phyloP scores from a whole-genome alignment of 768 basidiomycete genomes.

The Panaeolus cyanescens region DNA sequence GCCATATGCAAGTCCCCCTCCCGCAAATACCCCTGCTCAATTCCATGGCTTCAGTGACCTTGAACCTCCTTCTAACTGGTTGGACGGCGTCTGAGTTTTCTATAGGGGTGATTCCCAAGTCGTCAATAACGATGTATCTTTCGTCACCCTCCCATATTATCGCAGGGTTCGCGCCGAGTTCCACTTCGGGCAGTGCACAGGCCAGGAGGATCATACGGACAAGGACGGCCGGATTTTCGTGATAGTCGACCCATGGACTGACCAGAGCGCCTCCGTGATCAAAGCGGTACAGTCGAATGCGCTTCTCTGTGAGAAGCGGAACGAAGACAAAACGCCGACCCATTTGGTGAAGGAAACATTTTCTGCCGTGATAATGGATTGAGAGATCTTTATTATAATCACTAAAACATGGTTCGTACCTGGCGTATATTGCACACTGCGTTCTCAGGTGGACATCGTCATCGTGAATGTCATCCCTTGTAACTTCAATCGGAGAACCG shows the following conservation, averaged over 20 bases:
- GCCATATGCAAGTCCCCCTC: background rate
- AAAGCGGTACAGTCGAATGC: background rate
- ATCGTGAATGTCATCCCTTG: background rate
- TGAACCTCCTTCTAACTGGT: background rate
- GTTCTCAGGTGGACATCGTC: background rate
- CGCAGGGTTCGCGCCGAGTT: background rate
- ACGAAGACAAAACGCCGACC: background rate
- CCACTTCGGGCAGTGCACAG: no score
- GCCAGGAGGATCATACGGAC: background rate
- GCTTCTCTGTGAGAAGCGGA: background rate
- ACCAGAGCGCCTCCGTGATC: background rate
- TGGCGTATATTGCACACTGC: background rate
- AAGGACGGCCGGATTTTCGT: background rate
- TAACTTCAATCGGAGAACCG: background rate
- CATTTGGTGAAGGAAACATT: background rate
- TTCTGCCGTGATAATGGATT: background rate
- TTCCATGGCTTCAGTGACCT: background rate
- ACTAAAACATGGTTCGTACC: no score
- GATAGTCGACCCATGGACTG: background rate
- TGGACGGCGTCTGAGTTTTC: no score
- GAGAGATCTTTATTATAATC: no score
- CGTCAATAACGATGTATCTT: no score
- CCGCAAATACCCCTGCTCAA: background rate
- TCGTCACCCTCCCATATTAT: background rate
- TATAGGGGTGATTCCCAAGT: no score